Base-by-base conservation (phyloP, 768 basidiomycete species). In the Hypholoma fasciculare region DNA sequence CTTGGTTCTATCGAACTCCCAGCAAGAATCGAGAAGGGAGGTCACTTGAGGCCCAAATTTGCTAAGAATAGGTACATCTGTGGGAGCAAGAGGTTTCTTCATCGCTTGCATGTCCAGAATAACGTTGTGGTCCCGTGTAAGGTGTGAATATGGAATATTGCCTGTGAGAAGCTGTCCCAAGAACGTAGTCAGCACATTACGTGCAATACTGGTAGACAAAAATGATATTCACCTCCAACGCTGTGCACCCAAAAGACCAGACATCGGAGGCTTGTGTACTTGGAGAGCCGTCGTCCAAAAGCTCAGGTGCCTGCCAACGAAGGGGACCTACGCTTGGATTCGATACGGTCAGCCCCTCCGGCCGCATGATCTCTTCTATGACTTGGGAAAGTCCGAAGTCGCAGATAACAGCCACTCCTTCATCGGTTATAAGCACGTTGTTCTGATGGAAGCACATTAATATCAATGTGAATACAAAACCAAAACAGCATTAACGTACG, bases 301-400 rank as follows among this genome's bases (percentile, higher is more conserved):
- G 65, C 52, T 75, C 74, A 0, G 71, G 74, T 7, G 71, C 69
- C 55, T 72, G 71, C 74, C 74, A 75, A 11, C 74, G 63, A 16
- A 69, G 51, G 7, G 74, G 71, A 0, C 71, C 74, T 7, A 65
- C 64, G n/a, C 65, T 65, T 27, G 68, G 67, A 30, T 63, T 65
- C 3, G 70, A 72, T 8, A 70, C 65, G 0, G 72, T 74, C 37
- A 64, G 61, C 1, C 73, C 73, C 9, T 67, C 67, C 0, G 69
- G 69, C 8, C 67, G 56, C 4, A 63, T 64, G 1, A 72, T 59
- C 8, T 69, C 69, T 19, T 70, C 71, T 20, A 75, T 63, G 9
- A 73, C 70, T 52, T 74, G 62, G 3, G 74, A 71, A 14, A 82
- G 69, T 40, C 80, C 80, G 54, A 82, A 81, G 61, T 82, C 80